Evolutionary conservation across 495 filamentous ascomycete genomes (phyloP).

Genomic region (Cenococcum geophilum): DNA sequence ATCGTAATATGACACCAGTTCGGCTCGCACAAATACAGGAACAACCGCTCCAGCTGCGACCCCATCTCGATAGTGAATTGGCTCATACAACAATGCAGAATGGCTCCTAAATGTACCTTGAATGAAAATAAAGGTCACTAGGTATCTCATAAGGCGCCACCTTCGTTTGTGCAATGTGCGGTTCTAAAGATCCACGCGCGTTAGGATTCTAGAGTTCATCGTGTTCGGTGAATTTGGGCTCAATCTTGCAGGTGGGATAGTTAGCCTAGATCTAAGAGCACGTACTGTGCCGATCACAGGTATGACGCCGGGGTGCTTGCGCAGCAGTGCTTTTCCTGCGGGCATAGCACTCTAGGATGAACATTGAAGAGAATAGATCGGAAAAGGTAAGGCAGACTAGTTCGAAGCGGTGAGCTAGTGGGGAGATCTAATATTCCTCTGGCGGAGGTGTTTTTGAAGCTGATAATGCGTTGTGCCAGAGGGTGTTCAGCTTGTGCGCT

Average conservation of each 20-base stretch:
- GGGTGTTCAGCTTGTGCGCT: constrained; percentile 12
- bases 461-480: constrained; percentile 13
- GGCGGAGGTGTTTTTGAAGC: constrained; percentile 16
- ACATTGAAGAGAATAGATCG: too few relatives aligned
- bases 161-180: constrained; percentile 49
- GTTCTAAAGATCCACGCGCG: constrained; percentile 32
- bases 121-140: constrained; percentile 21
- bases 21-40: background rate
- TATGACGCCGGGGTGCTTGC: constrained; percentile 69
- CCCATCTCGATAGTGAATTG: constrained; percentile 16
- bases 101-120: constrained; percentile 30
- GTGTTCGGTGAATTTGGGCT: constrained; percentile 48
- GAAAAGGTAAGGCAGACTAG: too few relatives aligned
- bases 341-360: background rate
- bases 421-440: constrained; percentile 17
- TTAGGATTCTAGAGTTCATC: constrained; percentile 30
- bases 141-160: constrained; percentile 58
- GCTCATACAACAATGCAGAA: constrained; percentile 22
- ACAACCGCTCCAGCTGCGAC: background rate
- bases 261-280: constrained; percentile 49
- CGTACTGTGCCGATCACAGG: constrained; percentile 62
- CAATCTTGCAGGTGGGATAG: constrained; percentile 56
- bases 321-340: constrained; percentile 36
- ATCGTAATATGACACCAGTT: too few relatives aligned
- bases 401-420: constrained; percentile 19